Evolutionary conservation across 108 stramenopile genomes (phyloP).

Genomic region (Mediolabrus comicus): DNA sequence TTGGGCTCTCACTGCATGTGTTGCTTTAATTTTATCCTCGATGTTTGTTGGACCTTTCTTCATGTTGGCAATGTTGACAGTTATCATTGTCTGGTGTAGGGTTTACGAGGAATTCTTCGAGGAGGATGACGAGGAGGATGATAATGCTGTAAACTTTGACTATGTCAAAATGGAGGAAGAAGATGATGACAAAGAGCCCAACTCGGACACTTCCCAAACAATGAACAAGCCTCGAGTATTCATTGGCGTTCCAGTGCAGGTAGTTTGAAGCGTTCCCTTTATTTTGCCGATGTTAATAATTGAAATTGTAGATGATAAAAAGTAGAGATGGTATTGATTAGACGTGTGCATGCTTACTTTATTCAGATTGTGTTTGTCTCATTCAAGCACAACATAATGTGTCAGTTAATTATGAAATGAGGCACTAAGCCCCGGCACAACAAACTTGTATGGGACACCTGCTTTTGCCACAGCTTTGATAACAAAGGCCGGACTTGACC

Average conservation of each 20-base stretch:
- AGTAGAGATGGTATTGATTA: conserved; percentile 3
- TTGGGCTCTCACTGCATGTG: background rate
- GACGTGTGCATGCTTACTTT: background rate
- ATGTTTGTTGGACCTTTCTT: background rate
- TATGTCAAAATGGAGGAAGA: background rate
- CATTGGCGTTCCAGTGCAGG: conserved; percentile 33
- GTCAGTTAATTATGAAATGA: background rate
- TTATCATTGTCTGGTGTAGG: background rate
- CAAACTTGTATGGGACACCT: conserved; percentile 80
- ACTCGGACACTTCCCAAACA: background rate
- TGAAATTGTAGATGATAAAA: background rate
- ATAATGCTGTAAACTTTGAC: background rate
- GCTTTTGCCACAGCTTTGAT: conserved; percentile 66
- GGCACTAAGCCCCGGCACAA: conserved; percentile 45
- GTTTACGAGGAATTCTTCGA: background rate
- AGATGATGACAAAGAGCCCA: background rate
- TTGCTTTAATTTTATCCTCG: background rate
- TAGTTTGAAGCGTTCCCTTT: conserved; percentile 19
- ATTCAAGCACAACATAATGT: background rate
- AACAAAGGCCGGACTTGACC: conserved; percentile 68
- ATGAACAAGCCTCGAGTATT: conserved; percentile 9
- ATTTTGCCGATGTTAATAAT: background rate
- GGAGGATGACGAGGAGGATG: background rate
- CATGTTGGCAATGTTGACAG: background rate
- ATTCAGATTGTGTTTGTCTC: background rate